phyloP scores from a whole-genome alignment of 768 basidiomycete genomes.

The Mycena chlorophos region DNA sequence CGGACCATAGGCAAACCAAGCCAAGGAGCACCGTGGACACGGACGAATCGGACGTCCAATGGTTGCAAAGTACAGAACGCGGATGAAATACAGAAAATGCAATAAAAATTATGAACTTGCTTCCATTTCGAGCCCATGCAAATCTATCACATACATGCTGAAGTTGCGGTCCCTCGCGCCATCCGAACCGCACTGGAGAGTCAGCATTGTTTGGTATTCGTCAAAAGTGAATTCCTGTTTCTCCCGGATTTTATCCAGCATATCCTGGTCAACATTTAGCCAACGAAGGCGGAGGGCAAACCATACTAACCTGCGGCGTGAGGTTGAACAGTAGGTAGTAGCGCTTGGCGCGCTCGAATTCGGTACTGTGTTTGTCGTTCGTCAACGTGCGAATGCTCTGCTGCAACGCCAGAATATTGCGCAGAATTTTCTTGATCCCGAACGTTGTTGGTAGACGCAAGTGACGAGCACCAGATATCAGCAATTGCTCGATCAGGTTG shows the following conservation, averaged over 20 bases:
- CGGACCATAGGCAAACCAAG: constrained; percentile 12
- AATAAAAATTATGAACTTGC: constrained; percentile 25
- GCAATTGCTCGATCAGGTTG: constrained; percentile 77
- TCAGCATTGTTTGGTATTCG: constrained; percentile 89
- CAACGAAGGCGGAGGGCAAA: constrained; percentile 1
- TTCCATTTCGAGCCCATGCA: constrained; percentile 77
- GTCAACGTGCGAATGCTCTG: constrained; percentile 84
- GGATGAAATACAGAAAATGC: constrained; percentile 19
- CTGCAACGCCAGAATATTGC: constrained; percentile 89
- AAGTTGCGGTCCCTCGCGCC: constrained; percentile 70
- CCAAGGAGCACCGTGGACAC: not conserved
- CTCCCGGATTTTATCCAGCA: constrained; percentile 70
- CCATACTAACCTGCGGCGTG: constrained; percentile 61
- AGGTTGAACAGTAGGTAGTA: constrained; percentile 81
- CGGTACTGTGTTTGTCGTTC: constrained; percentile 56
- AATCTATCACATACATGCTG: constrained; percentile 85
- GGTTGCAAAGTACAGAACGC: constrained; percentile 5
- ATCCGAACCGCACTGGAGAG: constrained; percentile 83
- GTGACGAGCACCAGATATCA: constrained; percentile 73
- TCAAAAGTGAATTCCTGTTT: constrained; percentile 78
- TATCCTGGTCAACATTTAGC: constrained; percentile 47
- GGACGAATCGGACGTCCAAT: constrained; percentile 8
- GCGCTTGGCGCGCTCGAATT: constrained; percentile 72
- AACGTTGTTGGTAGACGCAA: constrained; percentile 68
- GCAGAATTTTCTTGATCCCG: constrained; percentile 83